Conservation (phyloP, 1,284 basidiomycete genomes). For the Lentinus polychrous region DNA sequence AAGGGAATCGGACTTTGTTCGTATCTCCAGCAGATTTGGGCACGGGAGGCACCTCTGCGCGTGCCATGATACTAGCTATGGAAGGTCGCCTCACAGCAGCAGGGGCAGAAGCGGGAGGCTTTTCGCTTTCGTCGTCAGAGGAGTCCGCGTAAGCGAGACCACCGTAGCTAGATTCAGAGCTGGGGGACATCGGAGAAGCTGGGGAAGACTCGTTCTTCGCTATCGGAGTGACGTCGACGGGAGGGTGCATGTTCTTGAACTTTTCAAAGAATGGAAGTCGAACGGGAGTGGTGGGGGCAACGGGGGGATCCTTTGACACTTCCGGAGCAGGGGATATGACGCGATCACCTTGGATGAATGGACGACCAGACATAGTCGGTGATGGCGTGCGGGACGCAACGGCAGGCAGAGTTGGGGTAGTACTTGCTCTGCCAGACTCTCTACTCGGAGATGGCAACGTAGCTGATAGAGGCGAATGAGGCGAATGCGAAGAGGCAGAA, state of each 20-base stretch:
- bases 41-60: conserved; percentile 2
- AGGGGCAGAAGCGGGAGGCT: conserved; percentile 14
- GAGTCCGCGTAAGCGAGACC: conserved; percentile 21
- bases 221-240: conserved; percentile 15
- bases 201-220: conserved; percentile 10
- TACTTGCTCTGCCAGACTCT: conserved; percentile 15
- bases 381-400: conserved; percentile 22
- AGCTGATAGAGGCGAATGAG: conserved; percentile 24
- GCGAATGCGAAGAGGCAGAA: conserved; percentile 28
- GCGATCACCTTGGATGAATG: conserved; percentile 17
- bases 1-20: conserved; percentile 25
- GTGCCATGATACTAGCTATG: conserved; percentile 1
- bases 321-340: conserved; percentile 20
- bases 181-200: conserved; percentile 12
- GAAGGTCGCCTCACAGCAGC: conserved; percentile 4
- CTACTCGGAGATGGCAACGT: conserved; percentile 12
- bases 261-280: conserved; percentile 41
- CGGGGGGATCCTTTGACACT: conserved; percentile 26
- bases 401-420: conserved; percentile 17
- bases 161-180: conserved; percentile 25
- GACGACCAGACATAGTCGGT: conserved; percentile 17
- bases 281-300: conserved; percentile 26
- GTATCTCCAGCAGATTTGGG: conserved; percentile 5
- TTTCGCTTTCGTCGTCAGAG: conserved; percentile 18
- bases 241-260: conserved; percentile 31